Percentiles rank a stretch among this genome's conserved stretches.
Conservation (phyloP, 805 yeast genomes). For the Candida loeiensis region DNA sequence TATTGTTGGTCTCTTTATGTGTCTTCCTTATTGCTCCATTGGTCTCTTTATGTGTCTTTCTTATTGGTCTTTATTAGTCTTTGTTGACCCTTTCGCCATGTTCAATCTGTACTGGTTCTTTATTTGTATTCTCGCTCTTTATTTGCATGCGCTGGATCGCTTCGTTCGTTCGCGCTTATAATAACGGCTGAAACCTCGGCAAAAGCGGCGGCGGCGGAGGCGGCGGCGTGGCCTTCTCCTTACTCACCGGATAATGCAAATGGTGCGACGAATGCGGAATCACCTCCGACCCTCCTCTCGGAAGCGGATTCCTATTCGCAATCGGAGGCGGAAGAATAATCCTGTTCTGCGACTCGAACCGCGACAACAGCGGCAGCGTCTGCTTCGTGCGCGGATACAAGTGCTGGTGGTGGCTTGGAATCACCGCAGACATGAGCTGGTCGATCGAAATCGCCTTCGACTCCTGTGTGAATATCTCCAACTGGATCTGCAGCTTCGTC, state of each 20-base stretch:
- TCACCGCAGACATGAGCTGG: conserved; percentile 33
- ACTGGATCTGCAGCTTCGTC: conserved; percentile 28
- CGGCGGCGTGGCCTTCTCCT: conserved; percentile 9
- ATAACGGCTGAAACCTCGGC: conserved; percentile 31
- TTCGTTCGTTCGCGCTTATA: too few species aligned
- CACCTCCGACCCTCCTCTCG: conserved; percentile 9
- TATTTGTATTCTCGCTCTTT: too few species aligned
- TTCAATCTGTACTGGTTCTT: too few species aligned
- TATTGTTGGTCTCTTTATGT: too few species aligned
- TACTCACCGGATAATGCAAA: conserved; percentile 2
- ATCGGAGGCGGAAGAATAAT: conserved; percentile 36
- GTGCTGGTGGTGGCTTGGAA: conserved; percentile 16
- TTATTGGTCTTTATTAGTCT: too few species aligned
- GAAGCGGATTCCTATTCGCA: conserved; percentile 15
- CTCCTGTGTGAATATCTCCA: conserved; percentile 36
- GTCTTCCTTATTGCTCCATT: too few species aligned
- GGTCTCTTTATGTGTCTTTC: too few species aligned
- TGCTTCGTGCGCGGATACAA: conserved; percentile 4
- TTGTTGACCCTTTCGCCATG: too few species aligned
- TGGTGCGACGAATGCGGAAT: conserved; percentile 10
- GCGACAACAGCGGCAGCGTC: conserved; percentile 11
- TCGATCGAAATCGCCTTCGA: conserved; percentile 34
- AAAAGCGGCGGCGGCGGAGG: conserved; percentile 27
- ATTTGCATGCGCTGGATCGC: too few species aligned
- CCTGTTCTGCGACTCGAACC: conserved; percentile 10